Evolutionary conservation across 116 monocot species (phyloP), one percentile per base, ranked within the genome.

Genomic region (Posidonia oceanica): DNA sequence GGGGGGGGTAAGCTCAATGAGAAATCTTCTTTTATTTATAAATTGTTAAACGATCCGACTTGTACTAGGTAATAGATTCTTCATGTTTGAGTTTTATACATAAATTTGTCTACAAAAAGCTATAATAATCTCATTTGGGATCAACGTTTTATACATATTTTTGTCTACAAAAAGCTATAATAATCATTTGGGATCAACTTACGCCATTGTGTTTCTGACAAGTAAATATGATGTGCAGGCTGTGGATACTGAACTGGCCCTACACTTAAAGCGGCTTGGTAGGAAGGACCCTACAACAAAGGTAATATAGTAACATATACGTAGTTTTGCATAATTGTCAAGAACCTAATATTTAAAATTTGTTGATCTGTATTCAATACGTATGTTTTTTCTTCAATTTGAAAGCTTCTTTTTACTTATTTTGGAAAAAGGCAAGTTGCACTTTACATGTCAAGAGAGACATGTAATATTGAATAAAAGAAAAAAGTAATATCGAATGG

Each of bases 221-320:
- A 64, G 39, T 16, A 41, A 18, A 54, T 52, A 4, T 74, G 21
- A 20, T 0, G 54, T 80, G 64, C 74, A 98, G 98, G 90, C 76
- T 66, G 69, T 83, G 61, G 93, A 93, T 67, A 72, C 78, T 83
- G 93, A 98, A 74, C 68, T 98, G 42, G 80, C 79, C 54, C 90
- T 86, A 71, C 89, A 92, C 68, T 73, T 98, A 68, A 93, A 87
- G 75, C 87, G 93, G 67, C 87, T 98, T 62, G 80, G 87, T 54
- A 87, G 93, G 73, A 98, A 98, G 79, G 98, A 98, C 80, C 87
- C 90, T 55, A 89, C 76, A 71, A 98, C 98, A 61, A 98, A 93
- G 89, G 98, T 93, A 80, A 76, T 65, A 48, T 51, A 54, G 22
- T 58, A 38, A 41, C 6, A 5, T 53, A 12, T 29, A 29, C 1